A percentile compares a stretch with the other conserved stretches of the same genome.
phyloP scores from a whole-genome alignment of 1,139 yeast species.

The Arxiozyma slooffiae region DNA sequence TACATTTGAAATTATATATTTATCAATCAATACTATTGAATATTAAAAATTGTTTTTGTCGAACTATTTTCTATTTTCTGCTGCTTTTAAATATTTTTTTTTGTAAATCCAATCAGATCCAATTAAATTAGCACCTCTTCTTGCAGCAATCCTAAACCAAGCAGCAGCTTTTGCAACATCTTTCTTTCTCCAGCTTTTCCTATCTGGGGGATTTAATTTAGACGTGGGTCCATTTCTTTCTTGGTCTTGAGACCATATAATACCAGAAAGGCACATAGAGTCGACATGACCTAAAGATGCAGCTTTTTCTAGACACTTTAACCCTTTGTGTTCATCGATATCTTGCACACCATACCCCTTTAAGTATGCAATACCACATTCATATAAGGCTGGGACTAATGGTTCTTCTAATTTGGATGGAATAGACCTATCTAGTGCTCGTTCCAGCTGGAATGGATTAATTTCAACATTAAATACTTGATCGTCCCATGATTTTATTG shows the following conservation, averaged over 20 bases:
- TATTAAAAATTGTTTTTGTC: neutral
- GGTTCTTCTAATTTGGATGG: conserved; percentile 28
- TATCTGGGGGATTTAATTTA: conserved; percentile 15
- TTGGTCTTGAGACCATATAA: conserved; percentile 47
- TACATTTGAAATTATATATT: neutral
- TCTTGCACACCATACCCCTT: conserved; percentile 51
- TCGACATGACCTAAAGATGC: conserved; percentile 62
- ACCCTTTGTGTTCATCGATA: conserved; percentile 47
- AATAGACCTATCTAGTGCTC: conserved; percentile 9
- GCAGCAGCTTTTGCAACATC: conserved; percentile 59
- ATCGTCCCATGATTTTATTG: conserved; percentile 23
- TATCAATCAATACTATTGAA: neutral
- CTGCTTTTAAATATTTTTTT: conserved; percentile 46
- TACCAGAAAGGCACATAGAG: conserved; percentile 65
- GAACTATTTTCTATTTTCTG: neutral
- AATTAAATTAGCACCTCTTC: conserved; percentile 52
- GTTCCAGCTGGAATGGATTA: conserved; percentile 30
- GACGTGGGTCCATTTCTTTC: conserved; percentile 24
- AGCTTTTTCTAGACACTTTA: conserved; percentile 53
- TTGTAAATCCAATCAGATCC: conserved; percentile 77
- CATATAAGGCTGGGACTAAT: conserved; percentile 39
- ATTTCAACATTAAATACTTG: conserved; percentile 24
- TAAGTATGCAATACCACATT: conserved; percentile 52
- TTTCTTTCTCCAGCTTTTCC: conserved; percentile 39
- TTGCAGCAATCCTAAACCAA: conserved; percentile 60